Conservation (phyloP, 805 yeast genomes). For the Helenozyma rhizophorensis region DNA sequence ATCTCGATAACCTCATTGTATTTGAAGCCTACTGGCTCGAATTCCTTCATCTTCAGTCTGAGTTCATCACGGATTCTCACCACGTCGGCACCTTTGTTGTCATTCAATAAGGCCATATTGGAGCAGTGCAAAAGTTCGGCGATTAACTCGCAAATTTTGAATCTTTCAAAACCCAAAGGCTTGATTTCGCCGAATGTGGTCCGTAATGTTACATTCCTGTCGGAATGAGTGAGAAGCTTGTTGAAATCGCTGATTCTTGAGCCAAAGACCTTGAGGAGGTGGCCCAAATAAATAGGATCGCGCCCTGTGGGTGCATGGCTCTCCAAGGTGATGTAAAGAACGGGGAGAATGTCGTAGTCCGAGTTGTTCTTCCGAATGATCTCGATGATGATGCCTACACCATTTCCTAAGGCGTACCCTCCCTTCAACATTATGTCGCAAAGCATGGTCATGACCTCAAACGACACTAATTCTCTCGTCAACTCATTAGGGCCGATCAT, state of each 20-base stretch:
- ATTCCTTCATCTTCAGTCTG: constrained; percentile 36
- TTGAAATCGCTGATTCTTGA: constrained; percentile 34
- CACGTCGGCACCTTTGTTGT: constrained; percentile 40
- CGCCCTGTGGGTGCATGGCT: constrained; percentile 46
- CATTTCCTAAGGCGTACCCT: constrained; percentile 45
- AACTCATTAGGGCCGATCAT: constrained; percentile 45
- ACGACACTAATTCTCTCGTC: constrained; percentile 40
- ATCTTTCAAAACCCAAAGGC: constrained; percentile 44
- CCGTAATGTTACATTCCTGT: constrained; percentile 13
- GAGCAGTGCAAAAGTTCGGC: constrained; percentile 46
- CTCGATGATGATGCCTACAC: constrained; percentile 45
- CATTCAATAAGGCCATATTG: constrained; percentile 43
- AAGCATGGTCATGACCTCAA: constrained; percentile 30
- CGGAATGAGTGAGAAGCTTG: constrained; percentile 25
- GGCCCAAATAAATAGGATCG: constrained; percentile 45
- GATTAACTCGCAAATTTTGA: constrained; percentile 43
- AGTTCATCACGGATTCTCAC: constrained; percentile 37
- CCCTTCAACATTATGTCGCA: constrained; percentile 41
- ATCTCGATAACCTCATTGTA: constrained; percentile 41
- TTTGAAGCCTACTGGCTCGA: constrained; percentile 42
- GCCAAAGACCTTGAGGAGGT: constrained; percentile 38
- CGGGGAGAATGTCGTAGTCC: constrained; percentile 43
- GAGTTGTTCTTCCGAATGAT: constrained; percentile 43
- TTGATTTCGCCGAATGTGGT: constrained; percentile 28
- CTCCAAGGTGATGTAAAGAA: constrained; percentile 40